phyloP scores from a whole-genome alignment of 768 basidiomycete species.

The Russula sp. region DNA sequence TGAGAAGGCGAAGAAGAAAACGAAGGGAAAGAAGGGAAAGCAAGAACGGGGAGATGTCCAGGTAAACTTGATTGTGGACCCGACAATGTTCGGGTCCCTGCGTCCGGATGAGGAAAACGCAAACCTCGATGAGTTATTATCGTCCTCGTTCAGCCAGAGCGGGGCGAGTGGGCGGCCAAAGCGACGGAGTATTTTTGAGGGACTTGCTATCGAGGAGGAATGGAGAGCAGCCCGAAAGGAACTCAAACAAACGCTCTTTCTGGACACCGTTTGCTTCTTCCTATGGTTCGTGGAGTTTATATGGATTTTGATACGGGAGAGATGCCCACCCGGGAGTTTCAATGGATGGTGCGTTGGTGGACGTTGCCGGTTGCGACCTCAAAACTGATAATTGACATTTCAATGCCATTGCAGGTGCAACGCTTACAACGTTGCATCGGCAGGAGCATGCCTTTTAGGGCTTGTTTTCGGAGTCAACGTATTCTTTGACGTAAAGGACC shows the following conservation, averaged over 20 bases:
- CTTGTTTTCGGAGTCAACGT: slow-evolving; percentile 53
- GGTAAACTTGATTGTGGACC: slow-evolving; percentile 72
- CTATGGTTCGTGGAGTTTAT: slow-evolving; percentile 61
- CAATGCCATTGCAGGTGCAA: slow-evolving; percentile 54
- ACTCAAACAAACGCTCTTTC: slow-evolving; percentile 49
- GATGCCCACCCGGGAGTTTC: slow-evolving; percentile 60
- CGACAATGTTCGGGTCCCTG: slow-evolving; percentile 48
- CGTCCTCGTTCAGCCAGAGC: slow-evolving; percentile 36
- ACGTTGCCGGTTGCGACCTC: not conserved
- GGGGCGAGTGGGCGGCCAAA: slow-evolving; percentile 40
- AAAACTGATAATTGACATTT: slow-evolving; percentile 14
- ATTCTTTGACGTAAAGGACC: slow-evolving; percentile 67
- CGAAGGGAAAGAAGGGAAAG: slow-evolving; percentile 39
- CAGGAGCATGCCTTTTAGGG: slow-evolving; percentile 56
- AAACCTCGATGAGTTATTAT: slow-evolving; percentile 38
- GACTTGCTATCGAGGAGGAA: slow-evolving; percentile 59
- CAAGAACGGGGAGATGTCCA: slow-evolving; percentile 51
- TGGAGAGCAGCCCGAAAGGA: slow-evolving; percentile 57
- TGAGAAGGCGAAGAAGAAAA: slow-evolving; percentile 43
- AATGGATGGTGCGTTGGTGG: slow-evolving; percentile 55
- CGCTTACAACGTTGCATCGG: slow-evolving; percentile 65
- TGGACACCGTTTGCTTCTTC: slow-evolving; percentile 49
- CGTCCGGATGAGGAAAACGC: slow-evolving; percentile 38
- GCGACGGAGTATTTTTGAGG: slow-evolving; percentile 53
- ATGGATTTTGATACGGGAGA: slow-evolving; percentile 56